Base-by-base conservation (phyloP, 176 grass and related monocot species). In the Zoysia japonica region DNA sequence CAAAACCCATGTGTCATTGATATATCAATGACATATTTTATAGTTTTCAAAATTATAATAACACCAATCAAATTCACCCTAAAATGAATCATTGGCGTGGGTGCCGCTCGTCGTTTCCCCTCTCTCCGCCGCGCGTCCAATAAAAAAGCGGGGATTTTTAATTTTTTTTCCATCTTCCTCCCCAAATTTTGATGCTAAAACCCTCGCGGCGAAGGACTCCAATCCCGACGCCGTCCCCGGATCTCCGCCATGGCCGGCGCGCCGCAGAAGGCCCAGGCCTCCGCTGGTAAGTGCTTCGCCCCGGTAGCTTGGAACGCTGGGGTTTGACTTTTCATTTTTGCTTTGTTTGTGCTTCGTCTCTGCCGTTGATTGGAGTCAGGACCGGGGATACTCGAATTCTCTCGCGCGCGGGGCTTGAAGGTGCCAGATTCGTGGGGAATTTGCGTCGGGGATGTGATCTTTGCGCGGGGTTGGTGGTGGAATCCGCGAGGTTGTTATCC, bases 171-270 rank as follows among this genome's bases (percentile, higher is more conserved):
- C 38, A 2, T 13, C 11, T 11, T 45, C 72, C 20, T 56, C 3
- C 13, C 66, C 78, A 13, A 68, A 61, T 38, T 80, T 82, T 71
- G 56, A 72, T 82, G 66, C 79, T 81, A 71, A 81, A 81, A 81
- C 79, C 79, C 79, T 81, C 79, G 67, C 54, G 28, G 54, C 43
- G 78, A 61, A 71, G 44, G 65, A 57, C 65, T 56, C 77, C 51
- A 79, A 79, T 79, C 77, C 77, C 77, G 77, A 80, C 77, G 77
- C 63, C 20, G 59, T 5, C 17, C 11, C 63, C 79, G 69, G 85
- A 87, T 87, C 85, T 83, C 62, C 56, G 85, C 49, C 63, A 82
- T 82, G 85, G 74, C 55, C 40, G 67, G 79, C 72, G 80, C 77
- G 77, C 77, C 67, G 54, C 57, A 87, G 45, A 66, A 82, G 65